A percentile compares a stretch with the other conserved stretches of the same genome.
Evolutionary conservation across 1,139 yeast genomes (phyloP).

Genomic region (Keqinozyma sinolaborantium): DNA sequence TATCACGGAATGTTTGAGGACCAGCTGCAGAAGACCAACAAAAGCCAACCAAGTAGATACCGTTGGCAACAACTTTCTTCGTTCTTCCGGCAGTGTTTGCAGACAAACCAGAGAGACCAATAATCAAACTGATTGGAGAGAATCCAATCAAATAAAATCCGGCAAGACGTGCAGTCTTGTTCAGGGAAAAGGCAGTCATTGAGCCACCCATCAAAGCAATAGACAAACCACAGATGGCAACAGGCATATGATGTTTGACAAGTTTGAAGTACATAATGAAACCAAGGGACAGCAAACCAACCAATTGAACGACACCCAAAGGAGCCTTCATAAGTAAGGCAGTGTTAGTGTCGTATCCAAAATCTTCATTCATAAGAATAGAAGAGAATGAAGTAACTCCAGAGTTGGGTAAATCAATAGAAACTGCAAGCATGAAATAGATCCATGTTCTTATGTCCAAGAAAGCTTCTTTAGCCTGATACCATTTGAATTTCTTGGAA

Average conservation of each 20-base stretch:
- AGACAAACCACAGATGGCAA: constrained; percentile 6
- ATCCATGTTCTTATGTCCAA: constrained; percentile 13
- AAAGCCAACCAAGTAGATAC: constrained; percentile 17
- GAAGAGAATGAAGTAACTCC: constrained; percentile 24
- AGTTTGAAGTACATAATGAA: constrained; percentile 5
- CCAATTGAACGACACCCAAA: constrained; percentile 26
- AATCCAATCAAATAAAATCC: constrained; percentile 17
- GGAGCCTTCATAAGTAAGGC: constrained; percentile 25
- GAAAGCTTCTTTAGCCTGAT: constrained; percentile 22
- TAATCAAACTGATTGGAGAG: constrained; percentile 13
- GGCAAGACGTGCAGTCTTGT: constrained; percentile 21
- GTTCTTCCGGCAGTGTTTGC: constrained; percentile 23
- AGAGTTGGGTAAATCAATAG: constrained; percentile 23
- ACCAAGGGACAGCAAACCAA: constrained; percentile 22
- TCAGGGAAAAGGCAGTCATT: constrained; percentile 31
- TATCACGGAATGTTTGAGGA: constrained; percentile 20
- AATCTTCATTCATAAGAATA: constrained; percentile 18
- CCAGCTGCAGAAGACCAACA: constrained; percentile 20
- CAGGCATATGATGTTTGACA: constrained; percentile 10
- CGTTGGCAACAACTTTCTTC: constrained; percentile 19
- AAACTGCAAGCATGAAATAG: constrained; percentile 15
- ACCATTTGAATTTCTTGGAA: constrained; percentile 16
- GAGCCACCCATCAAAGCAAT: constrained; percentile 13
- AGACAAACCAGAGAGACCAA: constrained; percentile 17
- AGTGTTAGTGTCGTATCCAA: constrained; percentile 18